Evolutionary conservation across 2,329 filamentous ascomycete genomes (phyloP), one percentile per base, ranked within the genome.

Genomic region (Fusarium gaditjirri): DNA sequence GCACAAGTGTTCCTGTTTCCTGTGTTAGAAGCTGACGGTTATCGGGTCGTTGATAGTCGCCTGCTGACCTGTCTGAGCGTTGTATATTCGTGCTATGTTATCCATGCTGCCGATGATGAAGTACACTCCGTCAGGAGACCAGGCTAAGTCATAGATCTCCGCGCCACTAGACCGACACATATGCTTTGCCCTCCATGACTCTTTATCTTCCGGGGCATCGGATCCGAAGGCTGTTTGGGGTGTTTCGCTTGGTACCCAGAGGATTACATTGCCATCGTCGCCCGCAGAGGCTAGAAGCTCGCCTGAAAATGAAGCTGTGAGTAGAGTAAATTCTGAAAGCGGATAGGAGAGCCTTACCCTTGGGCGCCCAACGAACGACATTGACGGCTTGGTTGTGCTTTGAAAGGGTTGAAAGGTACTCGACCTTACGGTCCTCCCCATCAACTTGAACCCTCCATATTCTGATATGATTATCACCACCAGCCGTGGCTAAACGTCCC

Each of bases 91-190:
- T 65, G 96, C 95, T 80, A 98, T 92, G 81, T 99, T 99, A 84
- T 99, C 96, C 95, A 99, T 98, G 84, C 96, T 98, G 42, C 96
- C 96, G 29, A 97, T 98, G 77, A 99, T 98, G 85, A 99, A 97
- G 84, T 97, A 96, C 42, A 91, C 86, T 42, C 93, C 94, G 81
- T 99, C 96, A n/a, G 97, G 97, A 53, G 96, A 98, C 97, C 96
- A 99, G 55, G 96, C 96, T 63, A 99, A 85, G 82, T 99, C 96
- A 83, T 99, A 99, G 75, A 99, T 98, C 81, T 99, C 96, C 16
- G 95, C 94, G 39, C 95, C 95, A 70, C 93, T 94, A 49, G 95
- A 97, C 70, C 96, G 91, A 82, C 95, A 98, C 96, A 98, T 98
- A 80, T 97, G 94, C 84, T 97, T 98, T 70, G 95, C 93, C 70